A percentile compares a stretch with the other conserved stretches of the same genome.
Conservation (phyloP, 2,329 filamentous ascomycete genomes). For the Penicillium psychrosexuale region DNA sequence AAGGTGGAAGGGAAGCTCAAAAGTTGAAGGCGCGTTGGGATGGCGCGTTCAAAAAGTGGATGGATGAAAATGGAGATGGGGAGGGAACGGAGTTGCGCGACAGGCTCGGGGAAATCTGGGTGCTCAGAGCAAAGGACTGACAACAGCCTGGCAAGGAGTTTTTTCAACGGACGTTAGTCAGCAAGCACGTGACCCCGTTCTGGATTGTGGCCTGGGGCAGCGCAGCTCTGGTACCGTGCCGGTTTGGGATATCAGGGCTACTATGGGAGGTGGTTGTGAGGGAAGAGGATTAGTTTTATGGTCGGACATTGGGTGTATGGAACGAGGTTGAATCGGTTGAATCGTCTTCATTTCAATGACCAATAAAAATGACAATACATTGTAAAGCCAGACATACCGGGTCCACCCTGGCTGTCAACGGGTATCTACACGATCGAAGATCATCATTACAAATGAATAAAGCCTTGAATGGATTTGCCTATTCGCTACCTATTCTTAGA, state of each 20-base stretch:
- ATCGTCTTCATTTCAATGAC: not conserved
- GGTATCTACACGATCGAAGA: not conserved
- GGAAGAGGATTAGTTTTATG: not conserved
- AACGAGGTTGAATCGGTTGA: not conserved
- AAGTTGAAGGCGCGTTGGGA: slow-evolving; percentile 27
- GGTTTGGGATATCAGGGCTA: slow-evolving; percentile 1
- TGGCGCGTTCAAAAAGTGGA: slow-evolving; percentile 33
- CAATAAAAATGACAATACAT: slow-evolving; percentile 1
- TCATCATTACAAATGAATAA: not conserved
- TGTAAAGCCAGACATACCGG: not conserved
- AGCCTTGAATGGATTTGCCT: not conserved
- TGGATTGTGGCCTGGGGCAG: slow-evolving; percentile 4
- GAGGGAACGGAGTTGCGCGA: slow-evolving; percentile 40
- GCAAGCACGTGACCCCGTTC: slow-evolving; percentile 24
- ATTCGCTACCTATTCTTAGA: not conserved
- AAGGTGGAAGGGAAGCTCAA: slow-evolving; percentile 21
- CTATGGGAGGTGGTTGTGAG: not conserved
- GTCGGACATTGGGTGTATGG: not conserved
- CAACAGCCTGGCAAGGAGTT: slow-evolving; percentile 34
- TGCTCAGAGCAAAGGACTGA: slow-evolving; percentile 32
- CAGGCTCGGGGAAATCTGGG: slow-evolving; percentile 39
- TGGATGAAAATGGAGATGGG: slow-evolving; percentile 40
- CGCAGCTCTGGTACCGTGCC: slow-evolving; percentile 8
- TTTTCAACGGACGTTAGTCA: slow-evolving; percentile 31
- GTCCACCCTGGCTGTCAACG: slow-evolving; percentile 1